Percentiles rank a stretch among this genome's conserved stretches.
These are phyloP conservation scores for Thuidium tamariscinum DNA, from an alignment of 225 moss, liverwort and hornwort species.

Conservation along the genomic window DNA sequence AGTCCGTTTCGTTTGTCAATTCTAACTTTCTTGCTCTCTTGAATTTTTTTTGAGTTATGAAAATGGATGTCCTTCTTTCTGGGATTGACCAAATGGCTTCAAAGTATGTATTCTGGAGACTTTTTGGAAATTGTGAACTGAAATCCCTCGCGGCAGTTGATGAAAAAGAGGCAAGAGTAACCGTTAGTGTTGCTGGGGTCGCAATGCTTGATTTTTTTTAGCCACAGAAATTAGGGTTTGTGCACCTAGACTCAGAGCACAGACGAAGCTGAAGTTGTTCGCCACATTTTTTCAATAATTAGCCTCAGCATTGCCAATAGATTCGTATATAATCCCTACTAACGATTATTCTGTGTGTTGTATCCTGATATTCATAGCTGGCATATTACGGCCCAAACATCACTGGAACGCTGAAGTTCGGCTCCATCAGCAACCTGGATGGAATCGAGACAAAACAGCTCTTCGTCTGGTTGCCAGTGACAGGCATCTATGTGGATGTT, in stretches of 20 bases:
- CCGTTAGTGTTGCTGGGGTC: background rate
- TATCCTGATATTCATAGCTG: background rate
- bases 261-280: background rate
- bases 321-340: background rate
- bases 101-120: background rate
- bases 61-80: background rate
- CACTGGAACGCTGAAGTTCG: slow-evolving; percentile 53
- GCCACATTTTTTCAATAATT: background rate
- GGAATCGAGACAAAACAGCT: slow-evolving; percentile 69
- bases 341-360: background rate
- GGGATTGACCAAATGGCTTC: background rate
- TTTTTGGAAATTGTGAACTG: background rate
- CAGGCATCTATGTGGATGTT: slow-evolving; percentile 59
- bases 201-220: background rate
- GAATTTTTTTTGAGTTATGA: background rate
- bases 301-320: background rate
- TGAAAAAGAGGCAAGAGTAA: background rate
- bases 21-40: background rate
- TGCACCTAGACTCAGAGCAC: background rate
- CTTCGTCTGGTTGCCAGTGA: slow-evolving; percentile 71
- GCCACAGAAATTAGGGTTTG: slow-evolving; percentile 1
- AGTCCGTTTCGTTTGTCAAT: background rate
- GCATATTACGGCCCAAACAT: slow-evolving; percentile 47
- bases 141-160: background rate
- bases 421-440: slow-evolving; percentile 39